Evolutionary conservation across 176 grass and related monocot genomes (phyloP).

Genomic region (Paspalum notatum): DNA sequence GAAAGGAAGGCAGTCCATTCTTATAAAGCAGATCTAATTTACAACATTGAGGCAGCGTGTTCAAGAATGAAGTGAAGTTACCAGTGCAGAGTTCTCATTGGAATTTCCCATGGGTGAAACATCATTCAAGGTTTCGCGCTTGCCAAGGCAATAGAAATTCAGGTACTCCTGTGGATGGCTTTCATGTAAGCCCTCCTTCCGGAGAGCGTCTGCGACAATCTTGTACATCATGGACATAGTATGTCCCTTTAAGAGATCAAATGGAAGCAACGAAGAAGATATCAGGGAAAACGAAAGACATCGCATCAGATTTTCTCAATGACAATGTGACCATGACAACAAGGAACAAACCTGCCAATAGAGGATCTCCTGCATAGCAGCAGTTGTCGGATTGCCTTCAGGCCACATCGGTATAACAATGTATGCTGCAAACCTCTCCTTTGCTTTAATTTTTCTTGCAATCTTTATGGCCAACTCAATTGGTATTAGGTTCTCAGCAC

Average conservation of each 20-base stretch:
- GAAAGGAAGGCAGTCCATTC: background rate
- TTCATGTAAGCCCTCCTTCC: slow-evolving; percentile 48
- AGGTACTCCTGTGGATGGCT: slow-evolving; percentile 69
- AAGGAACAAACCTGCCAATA: slow-evolving; percentile 82
- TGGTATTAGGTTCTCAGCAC: slow-evolving; percentile 88
- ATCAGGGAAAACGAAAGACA: background rate
- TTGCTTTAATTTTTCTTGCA: slow-evolving; percentile 80
- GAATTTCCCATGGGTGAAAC: background rate
- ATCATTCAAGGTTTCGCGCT: slow-evolving; percentile 43
- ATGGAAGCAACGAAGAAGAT: background rate
- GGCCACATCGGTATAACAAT: slow-evolving; percentile 98
- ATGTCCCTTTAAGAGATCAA: slow-evolving; percentile 56
- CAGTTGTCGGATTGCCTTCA: slow-evolving; percentile 72
- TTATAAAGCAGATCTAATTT: background rate
- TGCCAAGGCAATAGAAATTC: slow-evolving; percentile 81
- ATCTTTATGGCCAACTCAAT: slow-evolving; percentile 93
- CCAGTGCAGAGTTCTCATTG: slow-evolving; percentile 53
- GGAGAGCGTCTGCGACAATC: slow-evolving; percentile 58
- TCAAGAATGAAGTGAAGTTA: slow-evolving; percentile 13
- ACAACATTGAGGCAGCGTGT: background rate
- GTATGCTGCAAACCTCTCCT: slow-evolving; percentile 76
- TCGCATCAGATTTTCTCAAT: background rate
- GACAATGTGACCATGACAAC: background rate
- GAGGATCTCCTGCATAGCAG: slow-evolving; percentile 88
- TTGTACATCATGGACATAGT: slow-evolving; percentile 85